Evolutionary conservation across 1,284 basidiomycete genomes (phyloP).

Genomic region (Sanguinoderma infundibulare): DNA sequence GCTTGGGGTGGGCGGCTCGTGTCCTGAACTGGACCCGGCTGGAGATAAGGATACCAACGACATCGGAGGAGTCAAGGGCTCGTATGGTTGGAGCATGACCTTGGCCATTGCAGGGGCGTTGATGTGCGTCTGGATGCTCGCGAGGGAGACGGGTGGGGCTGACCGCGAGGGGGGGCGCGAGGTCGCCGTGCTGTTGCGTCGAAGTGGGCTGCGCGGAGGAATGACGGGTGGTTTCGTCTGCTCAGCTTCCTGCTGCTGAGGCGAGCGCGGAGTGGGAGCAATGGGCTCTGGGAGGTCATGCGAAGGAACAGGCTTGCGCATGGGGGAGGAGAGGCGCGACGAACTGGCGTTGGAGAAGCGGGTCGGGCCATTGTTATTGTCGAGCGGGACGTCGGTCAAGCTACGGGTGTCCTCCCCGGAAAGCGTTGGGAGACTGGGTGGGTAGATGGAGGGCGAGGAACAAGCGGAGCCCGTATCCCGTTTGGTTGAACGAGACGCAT

Average conservation of each 20-base stretch:
- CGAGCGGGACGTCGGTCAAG: slow-evolving; percentile 21
- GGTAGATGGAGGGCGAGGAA: slow-evolving; percentile 66
- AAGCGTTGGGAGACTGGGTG: slow-evolving; percentile 45
- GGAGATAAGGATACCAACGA: slow-evolving; percentile 41
- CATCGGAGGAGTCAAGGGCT: slow-evolving; percentile 47
- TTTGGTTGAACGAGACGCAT: slow-evolving; percentile 25
- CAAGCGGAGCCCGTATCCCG: slow-evolving; percentile 32
- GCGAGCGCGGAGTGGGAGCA: slow-evolving; percentile 39
- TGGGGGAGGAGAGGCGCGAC: slow-evolving; percentile 16
- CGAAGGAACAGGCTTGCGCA: slow-evolving; percentile 21
- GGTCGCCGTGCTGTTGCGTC: slow-evolving; percentile 35
- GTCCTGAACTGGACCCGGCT: slow-evolving; percentile 18
- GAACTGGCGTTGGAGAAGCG: slow-evolving; percentile 11
- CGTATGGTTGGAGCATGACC: slow-evolving; percentile 25
- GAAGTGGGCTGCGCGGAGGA: slow-evolving; percentile 43
- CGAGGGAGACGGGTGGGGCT: slow-evolving; percentile 9
- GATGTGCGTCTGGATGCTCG: slow-evolving; percentile 15
- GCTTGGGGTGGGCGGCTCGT: slow-evolving; percentile 8
- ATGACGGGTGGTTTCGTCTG: slow-evolving; percentile 22
- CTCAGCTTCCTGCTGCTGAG: slow-evolving; percentile 16
- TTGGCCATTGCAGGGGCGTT: background rate
- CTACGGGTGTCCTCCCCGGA: slow-evolving; percentile 38
- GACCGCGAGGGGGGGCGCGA: slow-evolving; percentile 14
- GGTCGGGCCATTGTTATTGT: slow-evolving; percentile 10
- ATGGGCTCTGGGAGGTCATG: slow-evolving; percentile 15